Evolutionary conservation across 2,329 filamentous ascomycete species (phyloP).

Genomic region (Monosporascus sp.): DNA sequence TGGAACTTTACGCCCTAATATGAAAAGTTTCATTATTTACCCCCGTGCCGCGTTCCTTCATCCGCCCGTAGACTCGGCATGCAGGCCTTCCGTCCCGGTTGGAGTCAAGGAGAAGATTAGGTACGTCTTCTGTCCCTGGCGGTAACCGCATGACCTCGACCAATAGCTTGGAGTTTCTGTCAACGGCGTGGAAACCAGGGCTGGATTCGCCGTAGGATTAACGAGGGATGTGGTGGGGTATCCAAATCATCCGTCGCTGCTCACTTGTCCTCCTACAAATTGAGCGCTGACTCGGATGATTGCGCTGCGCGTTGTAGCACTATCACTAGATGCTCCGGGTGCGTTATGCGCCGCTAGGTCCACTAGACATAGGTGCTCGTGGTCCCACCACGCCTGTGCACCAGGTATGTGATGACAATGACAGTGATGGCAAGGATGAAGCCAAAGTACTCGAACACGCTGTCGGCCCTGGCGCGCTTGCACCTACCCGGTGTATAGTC

Average conservation of each 20-base stretch:
- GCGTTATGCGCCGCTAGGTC: no score
- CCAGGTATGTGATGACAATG: conserved; percentile 14
- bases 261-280: no score
- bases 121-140: no score
- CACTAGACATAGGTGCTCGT: conserved; percentile 19
- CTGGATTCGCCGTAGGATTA: no score
- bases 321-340: no score
- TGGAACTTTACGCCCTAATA: not conserved
- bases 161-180: no score
- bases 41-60: not conserved
- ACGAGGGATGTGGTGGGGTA: no score
- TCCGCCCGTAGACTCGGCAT: not conserved
- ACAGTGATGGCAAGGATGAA: conserved; percentile 20
- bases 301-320: no score
- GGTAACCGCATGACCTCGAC: no score
- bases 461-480: conserved; percentile 24
- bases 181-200: no score
- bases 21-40: not conserved
- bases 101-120: not conserved
- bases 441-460: conserved; percentile 24
- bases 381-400: conserved; percentile 11
- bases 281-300: no score
- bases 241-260: no score
- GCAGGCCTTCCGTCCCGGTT: not conserved
- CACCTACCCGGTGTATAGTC: conserved; percentile 14